These are phyloP conservation scores for Ilex asprella DNA, from an alignment of 257 asterid species.

Conservation along the genomic window DNA sequence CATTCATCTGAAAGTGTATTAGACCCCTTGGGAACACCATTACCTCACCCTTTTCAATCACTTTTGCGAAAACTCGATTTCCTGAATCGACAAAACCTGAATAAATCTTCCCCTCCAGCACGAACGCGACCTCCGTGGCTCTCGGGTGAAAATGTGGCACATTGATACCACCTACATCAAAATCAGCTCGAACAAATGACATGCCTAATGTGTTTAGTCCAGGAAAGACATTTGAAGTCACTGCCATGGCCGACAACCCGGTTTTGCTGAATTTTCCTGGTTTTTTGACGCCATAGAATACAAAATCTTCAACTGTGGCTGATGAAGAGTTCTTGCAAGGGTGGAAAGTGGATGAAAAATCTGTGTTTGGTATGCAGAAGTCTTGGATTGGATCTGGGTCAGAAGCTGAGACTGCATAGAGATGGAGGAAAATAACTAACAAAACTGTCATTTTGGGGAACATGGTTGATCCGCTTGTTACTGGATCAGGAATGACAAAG, in stretches of 20 bases:
- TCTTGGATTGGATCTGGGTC: conserved; percentile 68
- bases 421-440: conserved; percentile 23
- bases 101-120: conserved; percentile 61
- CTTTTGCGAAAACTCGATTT: conserved; percentile 53
- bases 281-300: conserved; percentile 42
- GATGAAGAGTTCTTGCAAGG: conserved; percentile 69
- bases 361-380: conserved; percentile 63
- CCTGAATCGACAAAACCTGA: conserved; percentile 69
- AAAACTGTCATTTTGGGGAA: conserved; percentile 17
- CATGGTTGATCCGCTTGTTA: conserved; percentile 24
- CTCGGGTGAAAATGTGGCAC: conserved; percentile 77
- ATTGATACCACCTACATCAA: conserved; percentile 51
- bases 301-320: conserved; percentile 57
- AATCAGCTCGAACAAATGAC: conserved; percentile 73
- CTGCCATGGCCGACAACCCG: conserved; percentile 63
- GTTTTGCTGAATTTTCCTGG: conserved; percentile 29
- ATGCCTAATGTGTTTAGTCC: conserved; percentile 70
- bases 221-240: conserved; percentile 47
- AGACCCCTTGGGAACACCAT: conserved; percentile 78
- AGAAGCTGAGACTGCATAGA: conserved; percentile 31
- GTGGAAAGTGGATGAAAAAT: conserved; percentile 37
- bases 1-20: conserved; percentile 74
- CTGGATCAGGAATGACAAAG: conserved; percentile 11
- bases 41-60: conserved; percentile 67
- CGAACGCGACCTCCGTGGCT: conserved; percentile 67